Base-by-base conservation (phyloP, 2,329 filamentous ascomycete genomes). In the Fusarium ambrosium region DNA sequence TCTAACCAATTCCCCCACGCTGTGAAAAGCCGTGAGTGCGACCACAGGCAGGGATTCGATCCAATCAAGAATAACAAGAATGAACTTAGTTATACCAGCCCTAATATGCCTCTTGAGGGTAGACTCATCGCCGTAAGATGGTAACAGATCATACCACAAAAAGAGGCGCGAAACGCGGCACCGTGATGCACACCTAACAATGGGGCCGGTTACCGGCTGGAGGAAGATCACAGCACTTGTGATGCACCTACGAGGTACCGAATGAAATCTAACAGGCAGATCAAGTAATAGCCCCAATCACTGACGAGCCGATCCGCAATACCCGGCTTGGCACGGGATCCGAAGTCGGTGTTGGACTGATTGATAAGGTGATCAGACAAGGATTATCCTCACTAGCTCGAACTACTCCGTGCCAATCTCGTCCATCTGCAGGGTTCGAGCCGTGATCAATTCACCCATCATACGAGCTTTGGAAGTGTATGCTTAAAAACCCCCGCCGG, bases 291-390 rank as follows among this genome's bases (percentile, higher is more conserved):
- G 3, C 55, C 20, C 55, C 45, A 64, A 72, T 72, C 9, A 34
- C 18, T 0, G 27, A 58, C 6, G 18, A 32, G 43, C 11, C 14
- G 45, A 22, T 53, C 70, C 70, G 70, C 34, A 20, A 64, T 72
- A 69, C 16, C 70, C 64, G 70, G 59, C 70, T 72, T 71, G 64
- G 70, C 70, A 41, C 53, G 3, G 24, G 27, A 37, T 72, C 69
- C 59, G 69, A 68, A 36, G 69, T 72, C 64, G 69, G 70, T 48
- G 51, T 37, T 62, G 41, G 36, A 51, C 64, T 72, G 70, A 72
- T 72, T 72, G 70, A 72, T 72, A 72, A 72, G 70, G 68, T 71
- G 53, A 56, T 20, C 4, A 9, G 48, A 18, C 48, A 63, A 39
- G 39, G 36, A 51, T 69, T 14, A 20, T 8, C 11, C 22, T 34